Evolutionary conservation across 257 asterid species (phyloP).

Genomic region (Przewalskia tangutica): DNA sequence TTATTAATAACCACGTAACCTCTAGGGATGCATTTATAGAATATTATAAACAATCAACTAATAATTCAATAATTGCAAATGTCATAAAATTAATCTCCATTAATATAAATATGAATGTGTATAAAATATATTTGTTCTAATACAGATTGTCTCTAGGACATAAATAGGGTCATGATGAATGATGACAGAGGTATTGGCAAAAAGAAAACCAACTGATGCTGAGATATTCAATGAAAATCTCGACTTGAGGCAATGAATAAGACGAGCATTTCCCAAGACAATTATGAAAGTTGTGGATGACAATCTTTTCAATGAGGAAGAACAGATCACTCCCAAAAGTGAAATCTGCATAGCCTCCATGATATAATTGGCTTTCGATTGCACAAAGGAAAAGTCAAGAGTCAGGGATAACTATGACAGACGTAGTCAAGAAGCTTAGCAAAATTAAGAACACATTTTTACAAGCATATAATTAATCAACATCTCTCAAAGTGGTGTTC

Average conservation of each 20-base stretch:
- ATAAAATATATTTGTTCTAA: no score
- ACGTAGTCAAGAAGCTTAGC: background rate
- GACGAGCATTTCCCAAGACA: background rate
- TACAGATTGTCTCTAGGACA: no score
- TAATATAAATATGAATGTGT: no score
- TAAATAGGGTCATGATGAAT: background rate
- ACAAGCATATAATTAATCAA: background rate
- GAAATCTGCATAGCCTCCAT: background rate
- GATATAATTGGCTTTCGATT: background rate
- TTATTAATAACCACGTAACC: no score
- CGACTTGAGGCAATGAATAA: slow-evolving; percentile 19
- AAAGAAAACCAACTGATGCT: background rate
- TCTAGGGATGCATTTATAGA: no score
- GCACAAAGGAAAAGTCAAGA: background rate
- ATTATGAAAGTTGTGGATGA: background rate
- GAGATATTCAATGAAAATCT: background rate
- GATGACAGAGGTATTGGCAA: slow-evolving; percentile 19
- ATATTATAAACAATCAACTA: no score
- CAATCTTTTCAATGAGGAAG: background rate
- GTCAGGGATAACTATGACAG: background rate
- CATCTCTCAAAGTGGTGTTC: no score
- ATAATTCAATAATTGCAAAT: no score
- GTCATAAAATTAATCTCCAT: no score
- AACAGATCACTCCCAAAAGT: background rate
- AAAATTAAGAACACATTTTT: background rate